Evolutionary conservation across 2,329 filamentous ascomycete species (phyloP), one percentile per base, ranked within the genome.

Genomic region (Fusarium sp.): DNA sequence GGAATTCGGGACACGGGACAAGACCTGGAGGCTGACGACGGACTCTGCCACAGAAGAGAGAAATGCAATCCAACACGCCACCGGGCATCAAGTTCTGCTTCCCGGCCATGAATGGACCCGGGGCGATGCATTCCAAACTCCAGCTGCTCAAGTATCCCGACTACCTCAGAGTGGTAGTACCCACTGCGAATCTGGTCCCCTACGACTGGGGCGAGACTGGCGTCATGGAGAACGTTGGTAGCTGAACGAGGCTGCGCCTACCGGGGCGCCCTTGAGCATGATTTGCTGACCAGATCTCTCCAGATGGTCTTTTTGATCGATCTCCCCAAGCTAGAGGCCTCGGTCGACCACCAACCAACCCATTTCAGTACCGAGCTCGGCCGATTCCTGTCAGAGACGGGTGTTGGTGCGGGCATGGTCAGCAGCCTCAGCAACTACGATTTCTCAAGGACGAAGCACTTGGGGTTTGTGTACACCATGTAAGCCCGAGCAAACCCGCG

Each of bases 51-150:
- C 71, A 83, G 81, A 88, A 88, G 83, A 78, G 84, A 43, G 81
- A 83, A 27, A 89, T 90, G 81, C 83, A 81, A 35, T 81, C 79
- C 31, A 89, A 88, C 68, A 85, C 85, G 11, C 89, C 89, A 20
- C 73, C 78, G n/a, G 84, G 82, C 41, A 86, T 97, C 65, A 89
- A 89, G 22, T 92, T 92, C 65, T 95, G 94, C 80, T 98, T 98
- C 79, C 96, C 96, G 18, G 88, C 89, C 3, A 96, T 98, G 94
- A 86, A 90, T 45, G 89, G 91, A 2, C 86, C 89, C 7, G 92
- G 92, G 27, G 92, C 88, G 77, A 98, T 98, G 95, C 97, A 98
- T 82, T 97, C 95, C 59, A 98, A 99, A 81, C 86, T 98, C 50
- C 95, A 97, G 88, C 84, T 98, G 2, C 87, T 98, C n/a, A 96